Evolutionary conservation across 306 rosid genomes (phyloP), one percentile per base, ranked within the genome.

Genomic region (Abrus pulchellus): DNA sequence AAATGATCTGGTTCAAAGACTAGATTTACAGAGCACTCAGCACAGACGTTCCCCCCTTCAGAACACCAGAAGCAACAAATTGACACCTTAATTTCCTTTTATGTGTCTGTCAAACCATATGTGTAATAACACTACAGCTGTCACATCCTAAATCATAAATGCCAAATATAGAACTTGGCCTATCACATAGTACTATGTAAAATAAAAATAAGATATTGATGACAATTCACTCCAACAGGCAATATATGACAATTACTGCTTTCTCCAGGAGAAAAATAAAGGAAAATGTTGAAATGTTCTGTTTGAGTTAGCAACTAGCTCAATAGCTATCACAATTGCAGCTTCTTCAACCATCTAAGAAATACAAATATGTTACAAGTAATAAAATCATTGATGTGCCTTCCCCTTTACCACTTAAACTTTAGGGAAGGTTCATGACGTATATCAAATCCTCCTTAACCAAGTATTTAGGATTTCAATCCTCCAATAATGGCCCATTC

Each of bases 281-380:
- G 56, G 52, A 50, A 55, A 82, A 68, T 10, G 68, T 10, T 55
- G 48, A 72, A 55, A n/a, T 40, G 52, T 74, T 64, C 62, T 40
- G 67, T 55, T 73, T 55, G 41, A 55, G 30, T 36, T 5, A 34
- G 27, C 11, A 56, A 45, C 56, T 75, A 28, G 62, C 45, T 29
- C 33, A 13, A 48, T 11, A 68, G 66, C 60, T 38, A 64, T 28
- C 40, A 38, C 69, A 52, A 72, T 30, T 62, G 59, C 55, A 67
- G 9, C 61, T 9, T 32, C 47, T 20, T 30, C n/a, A 6, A 36
- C 47, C 32, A 70, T 69, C 13, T 13, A 32, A 8, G 30, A 13
- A 49, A 47, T 30, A 20, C 11, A 49, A 14, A 55, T 55, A 27
- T 55, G 48, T 55, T 20, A 20, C 20, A 67, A 43, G 72, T 9